A percentile compares a stretch with the other conserved stretches of the same genome.
phyloP scores from a whole-genome alignment of 441 rosid genomes.

The Syzygium syzygioides region DNA sequence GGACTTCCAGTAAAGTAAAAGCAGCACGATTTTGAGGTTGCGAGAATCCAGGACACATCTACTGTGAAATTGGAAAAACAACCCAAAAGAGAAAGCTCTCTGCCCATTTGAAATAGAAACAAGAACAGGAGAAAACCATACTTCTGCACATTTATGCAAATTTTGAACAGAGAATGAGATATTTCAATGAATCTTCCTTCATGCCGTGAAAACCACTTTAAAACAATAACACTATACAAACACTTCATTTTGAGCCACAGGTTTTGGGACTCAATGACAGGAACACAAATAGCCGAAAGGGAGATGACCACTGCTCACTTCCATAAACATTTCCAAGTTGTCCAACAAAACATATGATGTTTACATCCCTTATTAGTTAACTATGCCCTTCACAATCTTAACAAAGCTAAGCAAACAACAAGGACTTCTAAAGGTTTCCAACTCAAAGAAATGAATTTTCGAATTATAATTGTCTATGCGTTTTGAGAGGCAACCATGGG shows the following conservation, averaged over 20 bases:
- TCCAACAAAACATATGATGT: not conserved
- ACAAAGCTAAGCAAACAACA: not conserved
- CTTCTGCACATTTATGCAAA: not conserved
- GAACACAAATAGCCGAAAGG: not conserved
- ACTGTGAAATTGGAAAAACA: not conserved
- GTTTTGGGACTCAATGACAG: not conserved
- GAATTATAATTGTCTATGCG: not conserved
- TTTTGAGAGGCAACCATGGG: not conserved
- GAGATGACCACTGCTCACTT: not conserved
- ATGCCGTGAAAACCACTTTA: not conserved
- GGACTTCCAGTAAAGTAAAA: not conserved
- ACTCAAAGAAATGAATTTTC: not conserved
- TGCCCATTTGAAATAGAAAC: not conserved
- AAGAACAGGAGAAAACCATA: not conserved
- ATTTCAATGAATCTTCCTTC: not conserved
- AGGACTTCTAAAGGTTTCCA: not conserved
- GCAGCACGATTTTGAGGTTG: not conserved
- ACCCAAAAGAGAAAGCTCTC: not conserved
- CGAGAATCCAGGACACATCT: not conserved
- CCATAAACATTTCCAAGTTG: not conserved
- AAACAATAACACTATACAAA: not conserved
- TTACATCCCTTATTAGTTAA: not conserved
- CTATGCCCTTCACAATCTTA: not conserved
- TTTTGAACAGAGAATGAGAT: not conserved
- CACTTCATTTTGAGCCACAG: not conserved